Evolutionary conservation across 352 stramenopile species (phyloP), one percentile per base, ranked within the genome.

Genomic region (Peronospora belbahrii): DNA sequence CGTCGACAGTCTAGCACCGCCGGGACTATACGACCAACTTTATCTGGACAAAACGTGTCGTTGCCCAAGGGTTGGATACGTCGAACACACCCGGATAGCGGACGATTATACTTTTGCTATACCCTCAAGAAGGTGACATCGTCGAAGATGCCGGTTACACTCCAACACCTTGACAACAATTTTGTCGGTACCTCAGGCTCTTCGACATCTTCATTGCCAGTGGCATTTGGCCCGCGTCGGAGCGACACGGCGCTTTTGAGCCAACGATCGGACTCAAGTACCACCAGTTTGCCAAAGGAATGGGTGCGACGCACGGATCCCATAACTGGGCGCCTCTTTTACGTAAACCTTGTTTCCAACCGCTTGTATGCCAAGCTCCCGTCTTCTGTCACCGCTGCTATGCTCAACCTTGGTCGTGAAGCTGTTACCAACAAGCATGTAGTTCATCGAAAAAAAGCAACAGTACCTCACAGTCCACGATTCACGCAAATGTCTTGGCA

Each of bases 401-500:
- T 89, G 65, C 53, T 85, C 9, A 79, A 74, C 33, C 66, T 67
- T 19, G 59, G 59, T 4, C 53, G 53, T 31, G 57, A 68, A 20
- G 44, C 65, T 8, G 54, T 62, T 11, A 52, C 35, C 11, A 76
- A 40, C 35, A 75, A 60, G 19, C 50, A 50, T 6, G 36, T 42
- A 14, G 38, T 66, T 8, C 25, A 38, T 11, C 48, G 56, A 23
- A 82, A 74, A 57, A 80, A 82, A 52, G 42, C 69, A 6, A 85
- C 70, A 9, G 61, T 88, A 36, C 63, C 74, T 1, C 71, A 87
- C 31, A 89, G 77, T 30, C 77, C 75, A 6, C 73, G 83, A 44
- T 87, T 88, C 44, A 86, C 80, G 14, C 71, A 86, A 38, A 89
- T 87, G 75, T 89, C 80, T 33, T 89, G 80, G 77, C 75, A 92